Percentiles rank a stretch among this genome's conserved stretches.
These are phyloP conservation scores for Colletotrichum spaethianum DNA, from an alignment of 2,329 filamentous ascomycete genomes.

Conservation along the genomic window DNA sequence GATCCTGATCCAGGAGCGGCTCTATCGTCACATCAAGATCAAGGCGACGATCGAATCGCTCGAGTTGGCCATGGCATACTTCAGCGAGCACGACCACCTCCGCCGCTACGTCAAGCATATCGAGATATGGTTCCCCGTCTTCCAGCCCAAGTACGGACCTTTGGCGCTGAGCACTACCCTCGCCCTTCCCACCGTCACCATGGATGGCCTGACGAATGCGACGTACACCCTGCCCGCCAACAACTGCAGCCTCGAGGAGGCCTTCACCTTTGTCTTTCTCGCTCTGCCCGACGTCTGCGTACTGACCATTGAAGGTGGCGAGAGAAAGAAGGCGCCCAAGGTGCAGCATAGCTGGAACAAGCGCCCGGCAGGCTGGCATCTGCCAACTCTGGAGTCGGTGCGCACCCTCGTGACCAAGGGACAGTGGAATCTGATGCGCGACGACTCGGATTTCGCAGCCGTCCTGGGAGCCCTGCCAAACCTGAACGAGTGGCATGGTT, in stretches of 20 bases:
- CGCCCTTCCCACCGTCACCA: constrained; percentile 66
- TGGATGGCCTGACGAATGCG: constrained; percentile 69
- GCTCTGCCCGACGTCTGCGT: constrained; percentile 74
- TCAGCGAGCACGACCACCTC: constrained; percentile 71
- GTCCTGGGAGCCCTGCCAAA: constrained; percentile 76
- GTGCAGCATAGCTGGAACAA: constrained; percentile 56
- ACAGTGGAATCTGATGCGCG: constrained; percentile 82
- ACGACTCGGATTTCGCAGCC: constrained; percentile 72
- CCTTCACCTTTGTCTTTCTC: constrained; percentile 74
- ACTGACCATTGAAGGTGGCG: constrained; percentile 82
- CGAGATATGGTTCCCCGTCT: constrained; percentile 85
- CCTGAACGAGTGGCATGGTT: constrained; percentile 74
- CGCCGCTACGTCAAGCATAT: constrained; percentile 78
- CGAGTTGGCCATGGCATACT: constrained; percentile 72
- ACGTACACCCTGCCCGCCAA: constrained; percentile 73
- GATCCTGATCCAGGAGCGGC: constrained; percentile 76
- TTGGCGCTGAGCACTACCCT: constrained; percentile 59
- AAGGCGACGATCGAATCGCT: constrained; percentile 78
- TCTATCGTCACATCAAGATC: constrained; percentile 83
- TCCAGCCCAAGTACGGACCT: constrained; percentile 68
- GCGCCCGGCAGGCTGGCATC: constrained; percentile 49
- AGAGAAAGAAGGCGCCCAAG: constrained; percentile 81
- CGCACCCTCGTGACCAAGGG: constrained; percentile 80
- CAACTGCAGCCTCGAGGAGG: constrained; percentile 79
- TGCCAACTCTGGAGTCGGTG: constrained; percentile 68